phyloP scores from a whole-genome alignment of 495 filamentous ascomycete genomes.

The Sporormia fimetaria region DNA sequence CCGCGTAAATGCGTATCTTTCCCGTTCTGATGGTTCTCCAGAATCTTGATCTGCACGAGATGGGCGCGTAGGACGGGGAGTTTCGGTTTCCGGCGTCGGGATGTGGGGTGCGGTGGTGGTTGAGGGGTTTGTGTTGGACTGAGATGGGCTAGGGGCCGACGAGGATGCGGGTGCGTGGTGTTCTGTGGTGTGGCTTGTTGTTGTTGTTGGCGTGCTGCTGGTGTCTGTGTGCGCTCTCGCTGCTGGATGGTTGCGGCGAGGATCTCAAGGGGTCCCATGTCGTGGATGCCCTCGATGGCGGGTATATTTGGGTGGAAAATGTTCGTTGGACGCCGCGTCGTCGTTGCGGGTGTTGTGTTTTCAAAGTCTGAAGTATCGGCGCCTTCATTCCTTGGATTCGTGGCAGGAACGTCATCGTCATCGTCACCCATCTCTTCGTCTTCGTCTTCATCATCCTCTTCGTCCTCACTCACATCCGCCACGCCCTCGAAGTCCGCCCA shows the following conservation, averaged over 20 bases:
- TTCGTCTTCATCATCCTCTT: slow-evolving; percentile 16
- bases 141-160: neutral
- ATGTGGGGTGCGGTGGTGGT: neutral
- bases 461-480: slow-evolving; percentile 28
- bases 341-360: slow-evolving; percentile 12
- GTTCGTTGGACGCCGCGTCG: neutral
- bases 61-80: slow-evolving; percentile 60
- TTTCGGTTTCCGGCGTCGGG: slow-evolving; percentile 1
- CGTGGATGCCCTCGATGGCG: neutral
- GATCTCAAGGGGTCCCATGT: neutral
- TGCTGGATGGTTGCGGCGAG: neutral
- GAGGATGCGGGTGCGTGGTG: neutral
- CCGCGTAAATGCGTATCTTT: slow-evolving; percentile 96
- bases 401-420: slow-evolving; percentile 7
- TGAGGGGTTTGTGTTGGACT: slow-evolving; percentile 1
- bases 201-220: neutral
- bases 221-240: neutral
- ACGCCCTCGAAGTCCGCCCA: slow-evolving; percentile 67
- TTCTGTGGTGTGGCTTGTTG: neutral
- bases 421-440: slow-evolving; percentile 22
- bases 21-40: slow-evolving; percentile 97
- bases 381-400: slow-evolving; percentile 28
- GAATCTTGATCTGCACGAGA: slow-evolving; percentile 73
- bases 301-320: too few species aligned
- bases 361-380: slow-evolving; percentile 28